Evolutionary conservation across 345 rosid species (phyloP), one percentile per base, ranked within the genome.

Genomic region (Schrenkiella parvula): DNA sequence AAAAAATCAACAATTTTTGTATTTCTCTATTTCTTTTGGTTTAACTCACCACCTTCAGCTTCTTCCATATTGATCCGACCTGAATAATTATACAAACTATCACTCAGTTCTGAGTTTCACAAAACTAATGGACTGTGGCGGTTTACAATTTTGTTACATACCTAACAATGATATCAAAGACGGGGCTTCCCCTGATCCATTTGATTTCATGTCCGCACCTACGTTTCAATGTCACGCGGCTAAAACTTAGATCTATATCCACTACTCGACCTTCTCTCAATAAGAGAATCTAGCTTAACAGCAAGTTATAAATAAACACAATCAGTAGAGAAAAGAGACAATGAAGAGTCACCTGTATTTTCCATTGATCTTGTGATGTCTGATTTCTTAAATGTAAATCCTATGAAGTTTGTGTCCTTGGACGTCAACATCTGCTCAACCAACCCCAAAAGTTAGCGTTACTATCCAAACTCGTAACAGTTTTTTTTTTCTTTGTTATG

Each of bases 321-420:
- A 32, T 23, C 50, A 64, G 43, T 28, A 35, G 57, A 68, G 51
- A 26, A 14, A 1, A 28, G 64, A 12, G 32, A 7, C 21, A 21
- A 64, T 56, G 61, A 59, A 66, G 59, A 68, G 28, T 19, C 82
- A 95, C 99, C 96, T 83, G 96, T 80, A 81, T 68, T 87, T 67
- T 87, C 89, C 55, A 95, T 74, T 26, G 99, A 84, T 75, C 83
- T 91, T 47, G 83, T 81, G 64, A 85, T 80, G 66, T 91, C 97
- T 41, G 97, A 91, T 78, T 95, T 91, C 80, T 85, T 89, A 77
- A 77, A 95, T 47, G 99, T 95, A 74, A 86, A 91, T 79, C 99
- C 99, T 17, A 95, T 88, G 88, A 95, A 95, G 71, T 91, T 89
- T 66, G 79, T 83, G 77, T 95, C 99, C 78, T 84, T 95, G 18